Conservation (phyloP, 495 filamentous ascomycete genomes). For the Neurospora cerealis region DNA sequence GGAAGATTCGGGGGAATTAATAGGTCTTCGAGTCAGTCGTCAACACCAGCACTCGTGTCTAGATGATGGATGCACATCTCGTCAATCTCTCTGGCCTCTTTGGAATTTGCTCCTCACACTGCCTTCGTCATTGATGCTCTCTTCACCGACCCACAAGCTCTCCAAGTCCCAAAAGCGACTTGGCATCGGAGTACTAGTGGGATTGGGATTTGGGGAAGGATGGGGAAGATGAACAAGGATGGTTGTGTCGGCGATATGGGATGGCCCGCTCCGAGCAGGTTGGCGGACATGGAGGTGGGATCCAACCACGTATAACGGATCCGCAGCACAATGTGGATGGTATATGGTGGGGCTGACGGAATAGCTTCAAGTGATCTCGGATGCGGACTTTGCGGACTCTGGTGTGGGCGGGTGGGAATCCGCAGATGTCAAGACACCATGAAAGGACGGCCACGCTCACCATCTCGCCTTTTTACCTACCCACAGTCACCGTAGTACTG, state of each 20-base stretch:
- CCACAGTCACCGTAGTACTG: not conserved
- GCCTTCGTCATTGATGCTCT: not conserved
- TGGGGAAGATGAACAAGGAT: conserved; percentile 1
- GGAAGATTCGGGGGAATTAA: not conserved
- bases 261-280: not conserved
- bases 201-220: conserved; percentile 13
- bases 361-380: not conserved
- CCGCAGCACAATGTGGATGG: not conserved
- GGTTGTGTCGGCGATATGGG: not conserved
- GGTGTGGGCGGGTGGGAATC: not conserved
- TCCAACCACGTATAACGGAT: not conserved
- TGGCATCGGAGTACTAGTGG: conserved; percentile 14
- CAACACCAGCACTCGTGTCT: not conserved
- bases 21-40: not conserved
- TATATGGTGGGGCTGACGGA: not conserved
- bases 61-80: not conserved
- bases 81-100: not conserved
- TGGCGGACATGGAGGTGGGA: conserved; percentile 21
- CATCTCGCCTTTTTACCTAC: not conserved
- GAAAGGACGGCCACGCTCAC: not conserved
- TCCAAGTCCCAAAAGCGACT: not conserved
- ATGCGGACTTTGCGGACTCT: not conserved
- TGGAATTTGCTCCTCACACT: not conserved
- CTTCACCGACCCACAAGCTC: not conserved
- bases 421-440: not conserved